phyloP scores from a whole-genome alignment of 495 filamentous ascomycete species.

The Penicillium argentinense region DNA sequence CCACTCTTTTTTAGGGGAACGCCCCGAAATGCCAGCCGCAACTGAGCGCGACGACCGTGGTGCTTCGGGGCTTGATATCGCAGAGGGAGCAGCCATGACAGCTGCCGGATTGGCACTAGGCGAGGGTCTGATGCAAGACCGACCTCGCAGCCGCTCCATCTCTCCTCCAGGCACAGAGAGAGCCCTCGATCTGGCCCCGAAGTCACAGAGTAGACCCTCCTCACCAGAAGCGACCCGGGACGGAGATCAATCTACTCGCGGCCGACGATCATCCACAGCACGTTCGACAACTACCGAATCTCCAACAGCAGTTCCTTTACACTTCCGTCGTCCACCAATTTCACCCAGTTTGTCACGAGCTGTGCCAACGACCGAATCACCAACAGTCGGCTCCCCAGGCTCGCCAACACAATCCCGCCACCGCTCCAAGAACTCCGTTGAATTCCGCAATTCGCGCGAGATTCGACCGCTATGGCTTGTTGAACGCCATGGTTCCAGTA shows the following conservation, averaged over 20 bases:
- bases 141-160: conserved; percentile 38
- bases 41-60: conserved; percentile 31
- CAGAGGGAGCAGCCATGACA: conserved; percentile 14
- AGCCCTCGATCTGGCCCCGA: conserved; percentile 32
- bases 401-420: conserved; percentile 37
- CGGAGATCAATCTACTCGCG: conserved; percentile 11
- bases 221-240: conserved; percentile 29
- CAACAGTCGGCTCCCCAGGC: conserved; percentile 24
- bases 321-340: conserved; percentile 48
- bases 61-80: conserved; percentile 40
- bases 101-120: conserved; percentile 21
- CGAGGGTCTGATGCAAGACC: conserved; percentile 23
- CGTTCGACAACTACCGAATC: conserved; percentile 38
- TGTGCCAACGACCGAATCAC: conserved; percentile 27
- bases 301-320: conserved; percentile 50
- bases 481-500: conserved; percentile 42
- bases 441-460: conserved; percentile 48
- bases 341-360: conserved; percentile 39
- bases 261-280: conserved; percentile 33
- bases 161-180: conserved; percentile 35
- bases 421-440: conserved; percentile 44
- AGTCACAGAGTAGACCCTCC: conserved; percentile 38
- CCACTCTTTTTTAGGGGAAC: conserved; percentile 50
- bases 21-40: conserved; percentile 47
- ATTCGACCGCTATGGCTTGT: conserved; percentile 52